These are phyloP conservation scores for Alternaria brassicae DNA, from an alignment of 2,329 filamentous ascomycete species.

Conservation along the genomic window DNA sequence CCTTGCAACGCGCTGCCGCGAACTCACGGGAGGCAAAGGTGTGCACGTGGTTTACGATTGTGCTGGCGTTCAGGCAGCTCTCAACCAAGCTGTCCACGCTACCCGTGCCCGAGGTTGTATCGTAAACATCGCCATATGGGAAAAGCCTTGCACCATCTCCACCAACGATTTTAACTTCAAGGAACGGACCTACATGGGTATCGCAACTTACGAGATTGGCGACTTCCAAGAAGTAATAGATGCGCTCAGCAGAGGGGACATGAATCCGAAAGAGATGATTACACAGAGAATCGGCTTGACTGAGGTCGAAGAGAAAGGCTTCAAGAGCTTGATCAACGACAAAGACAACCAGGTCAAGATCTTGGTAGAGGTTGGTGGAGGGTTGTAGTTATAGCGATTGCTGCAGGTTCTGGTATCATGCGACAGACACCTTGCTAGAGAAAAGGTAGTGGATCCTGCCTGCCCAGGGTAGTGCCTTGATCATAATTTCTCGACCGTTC, in stretches of 20 bases:
- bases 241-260: constrained; percentile 55
- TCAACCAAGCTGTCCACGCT: constrained; percentile 59
- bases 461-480: background rate
- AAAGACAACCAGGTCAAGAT: constrained; percentile 61
- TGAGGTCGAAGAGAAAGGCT: constrained; percentile 57
- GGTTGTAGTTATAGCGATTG: background rate
- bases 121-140: constrained; percentile 65
- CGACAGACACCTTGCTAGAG: background rate
- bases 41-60: constrained; percentile 61
- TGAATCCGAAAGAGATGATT: constrained; percentile 57
- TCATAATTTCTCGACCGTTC: background rate
- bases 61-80: constrained; percentile 60
- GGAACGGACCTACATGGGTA: constrained; percentile 60
- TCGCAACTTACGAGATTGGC: constrained; percentile 60
- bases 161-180: constrained; percentile 62
- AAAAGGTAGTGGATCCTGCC: background rate
- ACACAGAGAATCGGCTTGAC: constrained; percentile 57
- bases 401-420: background rate
- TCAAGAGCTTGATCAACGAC: constrained; percentile 57
- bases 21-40: constrained; percentile 55
- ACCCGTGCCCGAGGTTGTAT: constrained; percentile 60
- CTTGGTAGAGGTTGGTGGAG: constrained; percentile 51
- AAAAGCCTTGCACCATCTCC: constrained; percentile 58
- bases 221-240: constrained; percentile 58
- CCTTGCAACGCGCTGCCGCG: constrained; percentile 53